A percentile compares a stretch with the other conserved stretches of the same genome.
Conservation (phyloP, 495 filamentous ascomycete genomes). For the Penicillium silybi region DNA sequence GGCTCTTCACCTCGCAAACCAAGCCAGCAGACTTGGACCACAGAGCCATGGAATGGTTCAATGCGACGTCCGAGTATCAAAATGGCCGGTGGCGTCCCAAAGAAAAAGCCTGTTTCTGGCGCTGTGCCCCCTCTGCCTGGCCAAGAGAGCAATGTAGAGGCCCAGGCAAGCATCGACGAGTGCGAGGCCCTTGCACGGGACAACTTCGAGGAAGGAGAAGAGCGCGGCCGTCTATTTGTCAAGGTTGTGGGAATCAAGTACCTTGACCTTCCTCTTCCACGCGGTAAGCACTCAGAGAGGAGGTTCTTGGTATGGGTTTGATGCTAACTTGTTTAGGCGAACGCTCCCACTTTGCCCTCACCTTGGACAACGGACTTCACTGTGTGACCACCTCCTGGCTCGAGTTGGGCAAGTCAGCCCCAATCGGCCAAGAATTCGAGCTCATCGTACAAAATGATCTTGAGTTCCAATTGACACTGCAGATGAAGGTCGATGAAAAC, state of each 20-base stretch:
- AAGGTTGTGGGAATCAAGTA: slow-evolving; percentile 98
- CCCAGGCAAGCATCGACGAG: slow-evolving; percentile 58
- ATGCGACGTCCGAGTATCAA: slow-evolving; percentile 64
- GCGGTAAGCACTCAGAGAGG: slow-evolving; percentile 58
- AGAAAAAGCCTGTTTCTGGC: slow-evolving; percentile 60
- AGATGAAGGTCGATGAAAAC: slow-evolving; percentile 86
- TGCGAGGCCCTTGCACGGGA: slow-evolving; percentile 52
- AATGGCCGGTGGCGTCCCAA: slow-evolving; percentile 53
- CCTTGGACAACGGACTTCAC: slow-evolving; percentile 93
- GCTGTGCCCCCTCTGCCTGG: slow-evolving; percentile 79
- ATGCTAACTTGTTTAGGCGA: slow-evolving; percentile 57
- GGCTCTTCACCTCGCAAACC: slow-evolving; percentile 70
- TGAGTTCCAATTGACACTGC: slow-evolving; percentile 94
- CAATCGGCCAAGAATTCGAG: slow-evolving; percentile 97
- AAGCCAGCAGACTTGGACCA: slow-evolving; percentile 85
- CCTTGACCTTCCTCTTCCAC: slow-evolving; percentile 83
- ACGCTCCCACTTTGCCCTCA: slow-evolving; percentile 87
- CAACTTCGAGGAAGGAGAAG: slow-evolving; percentile 69
- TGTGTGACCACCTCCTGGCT: slow-evolving; percentile 96
- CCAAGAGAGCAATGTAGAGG: slow-evolving; percentile 72
- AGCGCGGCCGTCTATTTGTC: slow-evolving; percentile 91
- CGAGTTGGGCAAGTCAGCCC: slow-evolving; percentile 86
- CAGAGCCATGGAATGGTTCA: slow-evolving; percentile 91
- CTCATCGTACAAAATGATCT: slow-evolving; percentile 94
- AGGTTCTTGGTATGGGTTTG: not conserved